These are phyloP conservation scores for Chenopodium album DNA, from an alignment of 148 eudicot species.

Conservation along the genomic window DNA sequence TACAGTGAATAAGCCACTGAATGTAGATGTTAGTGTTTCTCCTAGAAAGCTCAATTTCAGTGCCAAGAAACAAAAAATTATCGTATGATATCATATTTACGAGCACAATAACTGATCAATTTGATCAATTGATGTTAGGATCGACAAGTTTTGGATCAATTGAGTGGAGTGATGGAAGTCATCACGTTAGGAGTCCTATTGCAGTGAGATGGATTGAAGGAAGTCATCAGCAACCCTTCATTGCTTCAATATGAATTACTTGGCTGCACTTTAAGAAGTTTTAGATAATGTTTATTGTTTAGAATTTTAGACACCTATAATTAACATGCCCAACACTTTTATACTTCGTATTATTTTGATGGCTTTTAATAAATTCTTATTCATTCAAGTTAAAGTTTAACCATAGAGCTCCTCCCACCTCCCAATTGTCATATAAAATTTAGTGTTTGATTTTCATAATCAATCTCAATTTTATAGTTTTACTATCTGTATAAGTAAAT, in stretches of 20 bases:
- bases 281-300: too few relatives aligned
- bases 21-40: constrained; percentile 62
- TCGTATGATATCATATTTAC: constrained; percentile 59
- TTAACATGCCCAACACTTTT: too few relatives aligned
- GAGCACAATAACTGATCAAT: constrained; percentile 11
- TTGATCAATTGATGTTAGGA: background rate
- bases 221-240: constrained; percentile 26
- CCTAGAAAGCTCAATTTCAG: constrained; percentile 61
- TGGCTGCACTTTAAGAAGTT: too few relatives aligned
- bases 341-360: too few relatives aligned
- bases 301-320: too few relatives aligned
- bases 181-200: constrained; percentile 70
- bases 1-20: constrained; percentile 55
- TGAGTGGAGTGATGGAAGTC: constrained; percentile 74
- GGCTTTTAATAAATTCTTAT: too few relatives aligned
- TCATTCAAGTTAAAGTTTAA: too few relatives aligned
- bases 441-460: too few relatives aligned
- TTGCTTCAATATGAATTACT: constrained; percentile 34
- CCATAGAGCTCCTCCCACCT: too few relatives aligned
- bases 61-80: constrained; percentile 31
- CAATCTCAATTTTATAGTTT: too few relatives aligned
- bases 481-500: too few relatives aligned
- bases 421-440: too few relatives aligned
- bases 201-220: constrained; percentile 55
- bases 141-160: constrained; percentile 63